phyloP scores from a whole-genome alignment of 805 yeast species.

The Candida golubevii region DNA sequence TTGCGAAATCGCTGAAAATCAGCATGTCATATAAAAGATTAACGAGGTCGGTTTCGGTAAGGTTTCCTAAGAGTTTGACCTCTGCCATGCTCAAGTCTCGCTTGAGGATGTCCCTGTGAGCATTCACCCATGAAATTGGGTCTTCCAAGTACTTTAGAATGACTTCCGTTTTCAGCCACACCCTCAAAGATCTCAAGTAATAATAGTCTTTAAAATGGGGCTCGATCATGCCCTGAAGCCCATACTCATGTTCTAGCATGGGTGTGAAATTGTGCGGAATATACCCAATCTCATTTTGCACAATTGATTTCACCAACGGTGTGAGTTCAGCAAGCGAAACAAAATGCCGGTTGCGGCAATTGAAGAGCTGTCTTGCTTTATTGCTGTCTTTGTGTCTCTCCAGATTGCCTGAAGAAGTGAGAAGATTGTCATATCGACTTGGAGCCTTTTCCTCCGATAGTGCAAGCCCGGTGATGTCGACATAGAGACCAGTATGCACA shows the following conservation, averaged over 20 bases:
- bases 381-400: constrained; percentile 6
- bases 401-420: neutral
- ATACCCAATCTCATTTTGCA: constrained; percentile 23
- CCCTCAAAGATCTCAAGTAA: constrained; percentile 9
- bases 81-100: neutral
- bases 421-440: constrained; percentile 1
- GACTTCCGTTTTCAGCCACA: constrained; percentile 16
- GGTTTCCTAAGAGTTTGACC: neutral
- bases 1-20: constrained; percentile 25
- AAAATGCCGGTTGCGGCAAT: constrained; percentile 36
- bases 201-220: constrained; percentile 1
- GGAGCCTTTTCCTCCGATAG: constrained; percentile 10
- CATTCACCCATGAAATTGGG: constrained; percentile 22
- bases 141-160: constrained; percentile 24
- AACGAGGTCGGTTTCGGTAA: constrained; percentile 22
- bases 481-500: constrained; percentile 22
- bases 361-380: constrained; percentile 28
- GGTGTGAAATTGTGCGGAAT: constrained; percentile 27
- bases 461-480: constrained; percentile 18
- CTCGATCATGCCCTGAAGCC: constrained; percentile 5
- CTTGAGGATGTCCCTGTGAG: constrained; percentile 2
- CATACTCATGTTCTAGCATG: constrained; percentile 28
- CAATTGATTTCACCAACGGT: constrained; percentile 16
- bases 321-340: constrained; percentile 19
- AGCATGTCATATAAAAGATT: constrained; percentile 23